Base-by-base conservation (phyloP, 1,284 basidiomycete genomes). In the Tetrapyrgos nigripes region DNA sequence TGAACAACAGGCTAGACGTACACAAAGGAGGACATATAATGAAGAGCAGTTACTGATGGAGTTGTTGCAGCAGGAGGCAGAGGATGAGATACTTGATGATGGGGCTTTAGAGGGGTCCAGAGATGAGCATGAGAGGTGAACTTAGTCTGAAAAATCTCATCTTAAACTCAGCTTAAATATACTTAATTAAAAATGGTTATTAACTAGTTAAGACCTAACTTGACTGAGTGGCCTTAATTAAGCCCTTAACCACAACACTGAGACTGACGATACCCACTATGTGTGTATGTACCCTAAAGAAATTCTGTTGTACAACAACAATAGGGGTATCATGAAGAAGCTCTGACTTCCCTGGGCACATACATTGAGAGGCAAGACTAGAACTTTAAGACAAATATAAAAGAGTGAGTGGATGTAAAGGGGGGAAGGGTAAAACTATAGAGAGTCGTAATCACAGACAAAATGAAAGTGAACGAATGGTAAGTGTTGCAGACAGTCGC, bases 31-130 rank as follows among this genome's bases (percentile, higher is more conserved):
- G 19, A 45, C 29, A 1, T 29, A n/a, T 6, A 58, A 27, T 52
- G 50, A 53, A 21, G 50, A 58, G 27, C 46, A 52, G 29, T 27
- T 47, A 9, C 50, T 50, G 10, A 58, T 58, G 50, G 50, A 51
- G 45, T 35, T 58, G 24, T 19, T 58, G 24, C 29, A 14, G 11
- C 46, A 44, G 13, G 50, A 58, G 10, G 31, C 33, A 13, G 49
- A 50, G 3, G 50, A 45, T 11, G 24, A 40, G 21, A 53, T 53
- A 17, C 51, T 27, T 6, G 40, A 53, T 53, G 51, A 53, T 19
- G 37, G 40, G 26, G 51, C n/a, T 9, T 45, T 53, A 23, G 51
- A 53, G 24, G 51, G 51, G n/a, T 53, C 51, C n/a, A 27, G 51
- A 10, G 50, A 55, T 35, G 29, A 55, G 48, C 48, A 49, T n/a